Evolutionary conservation across 495 filamentous ascomycete species (phyloP), one percentile per base, ranked within the genome.

Genomic region (Aspergillus homomorphus): DNA sequence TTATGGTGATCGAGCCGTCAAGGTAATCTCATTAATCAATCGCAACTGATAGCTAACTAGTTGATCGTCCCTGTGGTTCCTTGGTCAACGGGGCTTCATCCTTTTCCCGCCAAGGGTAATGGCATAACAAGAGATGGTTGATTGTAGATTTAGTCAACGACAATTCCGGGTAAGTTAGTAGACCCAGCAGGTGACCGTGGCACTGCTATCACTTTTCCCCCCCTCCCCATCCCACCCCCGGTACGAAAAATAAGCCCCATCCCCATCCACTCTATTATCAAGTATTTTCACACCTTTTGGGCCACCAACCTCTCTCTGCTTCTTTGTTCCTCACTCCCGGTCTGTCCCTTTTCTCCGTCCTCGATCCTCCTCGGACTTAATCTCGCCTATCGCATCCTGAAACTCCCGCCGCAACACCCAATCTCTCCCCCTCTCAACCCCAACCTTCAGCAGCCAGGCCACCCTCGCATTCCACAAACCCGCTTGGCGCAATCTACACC

Each of bases 401-500:
- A 73, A 73, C 70, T 54, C 42, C 20, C 57, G 68, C 65, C 70
- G 61, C 71, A 65, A 68, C 58, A n/a, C 62, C 56, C 52, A 54
- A 52, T 50, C 61, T 57, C 60, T 61, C 52, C n/a, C 48, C 21
- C 63, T 56, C 50, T 61, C 54, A 53, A 38, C 10, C 33, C 2
- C 33, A 38, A 5, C 33, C 58, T 60, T 58, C 60, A 43, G 56
- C 53, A 45, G 53, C 44, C 45, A 53, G 58, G 59, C 57, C 60
- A 67, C 54, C 19, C 48, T 54, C 56, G 54, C 62, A 67, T 70
- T 68, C 69, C 71, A 67, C 62, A 54, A 41, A 57, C 51, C 50
- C 67, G 71, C 66, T 67, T 70, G 65, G 64, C 69, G 68, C 69
- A 74, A 74, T 74, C 63, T 70, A 65, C 56, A 56, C 50, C 45